Conservation (phyloP, 139 green algal species). For the Diplosphaera chodatii region DNA sequence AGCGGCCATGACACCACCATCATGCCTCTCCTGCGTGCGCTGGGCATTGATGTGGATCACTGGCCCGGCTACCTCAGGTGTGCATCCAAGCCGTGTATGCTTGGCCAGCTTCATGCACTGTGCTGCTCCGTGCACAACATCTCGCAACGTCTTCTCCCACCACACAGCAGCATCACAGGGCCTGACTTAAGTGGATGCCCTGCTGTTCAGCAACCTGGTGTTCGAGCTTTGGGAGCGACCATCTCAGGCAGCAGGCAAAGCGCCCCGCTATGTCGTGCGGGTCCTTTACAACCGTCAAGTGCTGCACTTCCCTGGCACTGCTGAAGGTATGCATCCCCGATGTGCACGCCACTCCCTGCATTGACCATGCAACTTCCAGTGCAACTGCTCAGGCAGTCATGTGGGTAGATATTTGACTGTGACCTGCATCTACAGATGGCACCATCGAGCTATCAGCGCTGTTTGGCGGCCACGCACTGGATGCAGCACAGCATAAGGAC, state of each 20-base stretch:
- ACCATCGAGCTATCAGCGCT: not conserved
- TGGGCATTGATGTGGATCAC: conserved; percentile 39
- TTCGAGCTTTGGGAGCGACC: conserved; percentile 67
- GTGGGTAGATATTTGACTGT: too few species aligned
- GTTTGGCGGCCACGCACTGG: not conserved
- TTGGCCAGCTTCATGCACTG: too few species aligned
- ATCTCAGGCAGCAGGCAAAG: not conserved
- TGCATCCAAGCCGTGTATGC: too few species aligned
- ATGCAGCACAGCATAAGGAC: not conserved
- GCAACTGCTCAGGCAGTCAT: too few species aligned
- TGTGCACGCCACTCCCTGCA: too few species aligned
- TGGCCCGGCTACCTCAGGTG: conserved; percentile 59
- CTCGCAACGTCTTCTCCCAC: too few species aligned
- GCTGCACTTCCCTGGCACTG: conserved; percentile 41
- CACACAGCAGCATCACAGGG: too few species aligned
- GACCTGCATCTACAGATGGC: too few species aligned
- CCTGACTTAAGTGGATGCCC: too few species aligned
- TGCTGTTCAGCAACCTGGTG: conserved; percentile 37
- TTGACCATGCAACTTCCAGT: too few species aligned
- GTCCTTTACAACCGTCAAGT: conserved; percentile 59
- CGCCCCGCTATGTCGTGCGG: conserved; percentile 22
- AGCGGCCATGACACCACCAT: conserved; percentile 66
- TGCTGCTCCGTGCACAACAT: too few species aligned
- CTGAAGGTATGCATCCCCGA: conserved; percentile 12
- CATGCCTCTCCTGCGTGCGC: conserved; percentile 55